Conservation (phyloP, 1,284 basidiomycete genomes). For the Tilletia horrida region DNA sequence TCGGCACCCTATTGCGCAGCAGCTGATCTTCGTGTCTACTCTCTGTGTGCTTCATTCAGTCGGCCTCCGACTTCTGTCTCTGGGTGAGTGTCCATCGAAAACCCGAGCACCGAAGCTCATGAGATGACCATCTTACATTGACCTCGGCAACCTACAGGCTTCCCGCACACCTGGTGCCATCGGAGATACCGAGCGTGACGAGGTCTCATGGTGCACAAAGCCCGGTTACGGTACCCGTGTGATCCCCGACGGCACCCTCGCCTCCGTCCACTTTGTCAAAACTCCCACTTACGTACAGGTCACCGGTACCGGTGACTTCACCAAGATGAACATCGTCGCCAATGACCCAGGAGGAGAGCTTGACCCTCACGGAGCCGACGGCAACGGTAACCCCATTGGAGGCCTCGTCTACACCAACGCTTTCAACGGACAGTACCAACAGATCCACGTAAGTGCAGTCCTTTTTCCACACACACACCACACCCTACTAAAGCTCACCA, state of each 20-base stretch:
- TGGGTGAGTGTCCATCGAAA: conserved; percentile 34
- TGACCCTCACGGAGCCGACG: conserved; percentile 60
- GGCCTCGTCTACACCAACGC: conserved; percentile 62
- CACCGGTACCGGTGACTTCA: conserved; percentile 56
- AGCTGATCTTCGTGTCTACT: neutral
- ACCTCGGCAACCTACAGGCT: conserved; percentile 16
- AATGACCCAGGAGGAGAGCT: conserved; percentile 59
- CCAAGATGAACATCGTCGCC: conserved; percentile 54
- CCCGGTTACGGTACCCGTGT: conserved; percentile 47
- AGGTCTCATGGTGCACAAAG: conserved; percentile 52
- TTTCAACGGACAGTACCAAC: conserved; percentile 56
- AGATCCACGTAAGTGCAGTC: conserved; percentile 42
- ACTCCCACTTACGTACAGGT: conserved; percentile 56
- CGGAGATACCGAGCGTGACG: conserved; percentile 44
- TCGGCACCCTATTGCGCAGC: neutral
- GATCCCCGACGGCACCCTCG: conserved; percentile 49
- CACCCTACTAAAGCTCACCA: neutral
- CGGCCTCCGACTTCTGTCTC: conserved; percentile 30
- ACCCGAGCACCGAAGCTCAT: conserved; percentile 14
- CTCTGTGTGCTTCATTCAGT: too few relatives aligned
- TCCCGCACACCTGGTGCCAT: conserved; percentile 29
- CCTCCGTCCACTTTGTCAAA: conserved; percentile 48
- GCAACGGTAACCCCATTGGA: conserved; percentile 60
- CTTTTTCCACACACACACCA: neutral
- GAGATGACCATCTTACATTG: conserved; percentile 2